phyloP scores from a whole-genome alignment of 2,329 filamentous ascomycete species.

The Diaporthe sp. region DNA sequence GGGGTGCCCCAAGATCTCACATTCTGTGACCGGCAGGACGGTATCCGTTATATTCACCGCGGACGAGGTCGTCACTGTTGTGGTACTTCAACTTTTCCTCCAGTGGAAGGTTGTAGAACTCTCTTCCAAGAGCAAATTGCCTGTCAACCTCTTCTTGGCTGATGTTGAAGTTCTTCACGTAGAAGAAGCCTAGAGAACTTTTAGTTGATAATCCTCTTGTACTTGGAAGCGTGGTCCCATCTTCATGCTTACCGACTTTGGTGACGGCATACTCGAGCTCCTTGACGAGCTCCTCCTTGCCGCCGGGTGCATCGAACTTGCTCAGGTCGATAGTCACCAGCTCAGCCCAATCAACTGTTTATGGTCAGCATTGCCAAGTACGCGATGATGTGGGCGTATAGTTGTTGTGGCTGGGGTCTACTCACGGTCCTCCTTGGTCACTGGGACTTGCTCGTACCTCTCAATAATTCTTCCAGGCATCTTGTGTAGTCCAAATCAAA shows the following conservation, averaged over 20 bases:
- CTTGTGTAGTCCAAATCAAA: constrained; percentile 11
- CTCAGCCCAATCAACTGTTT: constrained; percentile 48
- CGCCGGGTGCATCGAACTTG: constrained; percentile 50
- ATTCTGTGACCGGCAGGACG: constrained; percentile 59
- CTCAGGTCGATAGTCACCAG: constrained; percentile 49
- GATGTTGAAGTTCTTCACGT: constrained; percentile 73
- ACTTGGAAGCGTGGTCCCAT: background rate
- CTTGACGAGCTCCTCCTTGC: constrained; percentile 50
- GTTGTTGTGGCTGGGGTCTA: constrained; percentile 15
- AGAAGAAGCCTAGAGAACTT: constrained; percentile 63
- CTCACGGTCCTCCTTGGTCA: constrained; percentile 48
- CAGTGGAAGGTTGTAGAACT: constrained; percentile 65
- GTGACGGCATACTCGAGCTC: constrained; percentile 50
- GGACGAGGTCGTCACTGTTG: constrained; percentile 57
- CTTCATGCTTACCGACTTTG: constrained; percentile 44
- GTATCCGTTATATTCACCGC: constrained; percentile 70
- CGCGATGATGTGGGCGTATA: background rate
- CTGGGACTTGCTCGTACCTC: constrained; percentile 48
- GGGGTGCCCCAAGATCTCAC: constrained; percentile 27
- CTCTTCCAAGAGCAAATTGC: constrained; percentile 71
- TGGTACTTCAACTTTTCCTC: constrained; percentile 72
- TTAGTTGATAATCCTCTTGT: background rate
- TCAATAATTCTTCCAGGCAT: constrained; percentile 48
- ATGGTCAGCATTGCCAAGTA: background rate
- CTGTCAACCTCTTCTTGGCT: constrained; percentile 68